Evolutionary conservation across 2,329 filamentous ascomycete genomes (phyloP), one percentile per base, ranked within the genome.

Genomic region (Phialophora macrospora): DNA sequence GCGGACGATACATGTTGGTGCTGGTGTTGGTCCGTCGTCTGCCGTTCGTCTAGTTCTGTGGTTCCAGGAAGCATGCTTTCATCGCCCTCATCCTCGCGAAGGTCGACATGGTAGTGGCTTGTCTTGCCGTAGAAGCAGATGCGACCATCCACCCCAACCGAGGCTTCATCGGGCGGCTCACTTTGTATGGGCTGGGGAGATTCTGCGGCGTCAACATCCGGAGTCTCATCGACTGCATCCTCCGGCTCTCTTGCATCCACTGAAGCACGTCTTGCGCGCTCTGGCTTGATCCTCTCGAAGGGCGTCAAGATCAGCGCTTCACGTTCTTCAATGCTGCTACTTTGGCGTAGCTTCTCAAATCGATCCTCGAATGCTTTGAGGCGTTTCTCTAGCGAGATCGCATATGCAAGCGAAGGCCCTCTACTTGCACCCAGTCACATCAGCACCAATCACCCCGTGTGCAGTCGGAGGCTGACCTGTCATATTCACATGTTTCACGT

Each of bases 21-120:
- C 22, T 55, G 32, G 26, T 32, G 20, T 32, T 55, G 32, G 38
- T 30, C 24, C 8, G n/a, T 54, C 22, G 22, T 6, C n/a, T 51
- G 57, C 30, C 28, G 57, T 26, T 38, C 57, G n/a, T 17, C 26
- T 2, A 8, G 11, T 28, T 51, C 57, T 20, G 17, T 12, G 55
- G 11, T 48, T 24, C 20, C 20, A 28, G 49, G 30, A 12, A 62
- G n/a, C 60, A 28, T 14, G 9, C 44, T 38, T 48, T 32, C 48
- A 9, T 44, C 32, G 17, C 12, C 49, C 20, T 41, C 48, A 20
- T 62, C 60, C 34, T 55, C 60, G 14, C 34, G 34, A 24, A n/a
- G 60, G 46, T 48, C 60, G n/a, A 62, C 49, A 22, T 62, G 60
- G 24, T 62, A 62, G 22, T 55, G 60, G 30, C 60, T 62, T 55